Conservation (phyloP, 495 filamentous ascomycete genomes). For the Penicillium chermesinum region DNA sequence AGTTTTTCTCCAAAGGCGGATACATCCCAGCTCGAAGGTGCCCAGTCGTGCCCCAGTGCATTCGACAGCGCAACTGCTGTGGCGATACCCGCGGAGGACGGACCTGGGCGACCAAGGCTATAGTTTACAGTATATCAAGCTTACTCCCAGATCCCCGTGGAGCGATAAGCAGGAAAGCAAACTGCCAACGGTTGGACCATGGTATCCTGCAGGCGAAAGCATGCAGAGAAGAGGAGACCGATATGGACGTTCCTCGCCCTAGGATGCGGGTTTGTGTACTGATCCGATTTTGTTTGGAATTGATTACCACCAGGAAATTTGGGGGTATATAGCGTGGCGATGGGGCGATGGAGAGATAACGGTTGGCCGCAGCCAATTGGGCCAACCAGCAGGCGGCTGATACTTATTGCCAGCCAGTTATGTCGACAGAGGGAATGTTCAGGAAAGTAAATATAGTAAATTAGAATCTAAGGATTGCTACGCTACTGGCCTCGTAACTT, state of each 20-base stretch:
- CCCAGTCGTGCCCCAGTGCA: constrained; percentile 33
- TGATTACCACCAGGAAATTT: not conserved
- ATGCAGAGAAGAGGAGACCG: too few species aligned
- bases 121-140: too few species aligned
- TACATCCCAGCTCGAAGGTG: constrained; percentile 30
- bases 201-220: too few species aligned
- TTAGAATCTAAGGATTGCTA: too few species aligned
- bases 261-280: too few species aligned
- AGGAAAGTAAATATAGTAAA: not conserved
- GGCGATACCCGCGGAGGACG: constrained; percentile 31
- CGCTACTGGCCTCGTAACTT: too few species aligned
- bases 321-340: not conserved
- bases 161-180: constrained; percentile 29
- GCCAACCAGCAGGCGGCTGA: not conserved
- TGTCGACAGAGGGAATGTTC: not conserved
- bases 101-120: constrained; percentile 28
- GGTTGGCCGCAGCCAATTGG: not conserved
- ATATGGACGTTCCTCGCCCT: too few species aligned
- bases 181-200: too few species aligned
- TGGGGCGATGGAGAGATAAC: too few species aligned
- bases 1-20: constrained; percentile 28
- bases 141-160: constrained; percentile 36
- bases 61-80: constrained; percentile 32
- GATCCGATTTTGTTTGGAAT: constrained; percentile 1
- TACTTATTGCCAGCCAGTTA: too few species aligned